These are phyloP conservation scores for Cytospora paraplurivora DNA, from an alignment of 2,329 filamentous ascomycete species.

Conservation along the genomic window DNA sequence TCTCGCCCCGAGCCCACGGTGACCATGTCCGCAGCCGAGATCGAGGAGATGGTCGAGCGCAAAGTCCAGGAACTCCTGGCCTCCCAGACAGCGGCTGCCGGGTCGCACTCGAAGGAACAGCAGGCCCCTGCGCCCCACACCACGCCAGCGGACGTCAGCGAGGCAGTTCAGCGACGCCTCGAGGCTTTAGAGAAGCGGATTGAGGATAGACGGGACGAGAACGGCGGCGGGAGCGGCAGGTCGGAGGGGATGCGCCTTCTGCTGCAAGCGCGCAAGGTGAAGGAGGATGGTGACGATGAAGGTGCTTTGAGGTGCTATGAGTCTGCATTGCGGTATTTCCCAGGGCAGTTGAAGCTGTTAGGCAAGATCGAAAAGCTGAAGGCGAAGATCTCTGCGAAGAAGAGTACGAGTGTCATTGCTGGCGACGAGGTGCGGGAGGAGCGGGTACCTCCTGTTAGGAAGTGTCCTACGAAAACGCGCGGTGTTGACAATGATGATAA, in stretches of 20 bases:
- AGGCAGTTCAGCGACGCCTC: constrained; percentile 77
- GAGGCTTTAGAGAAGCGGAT: constrained; percentile 87
- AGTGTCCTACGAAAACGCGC: constrained; percentile 35
- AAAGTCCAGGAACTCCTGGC: constrained; percentile 90
- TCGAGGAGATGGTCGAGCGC: constrained; percentile 89
- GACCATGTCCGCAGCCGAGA: constrained; percentile 69
- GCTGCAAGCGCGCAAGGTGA: constrained; percentile 89
- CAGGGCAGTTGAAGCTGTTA: constrained; percentile 75
- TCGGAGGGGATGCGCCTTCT: constrained; percentile 83
- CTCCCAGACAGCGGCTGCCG: constrained; percentile 63
- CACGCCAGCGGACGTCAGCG: constrained; percentile 58
- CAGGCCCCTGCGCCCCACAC: constrained; percentile 33
- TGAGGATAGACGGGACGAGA: constrained; percentile 57
- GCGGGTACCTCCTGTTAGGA: constrained; percentile 6
- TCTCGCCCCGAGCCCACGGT: constrained; percentile 35
- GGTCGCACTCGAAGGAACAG: constrained; percentile 40
- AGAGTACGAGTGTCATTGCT: constrained; percentile 17
- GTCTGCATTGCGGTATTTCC: constrained; percentile 81
- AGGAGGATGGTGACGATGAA: constrained; percentile 76
- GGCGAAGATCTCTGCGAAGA: constrained; percentile 47
- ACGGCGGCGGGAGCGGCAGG: constrained; percentile 57
- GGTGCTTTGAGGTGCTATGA: constrained; percentile 85
- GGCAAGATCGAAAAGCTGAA: constrained; percentile 68
- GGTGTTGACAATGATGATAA: constrained; percentile 37
- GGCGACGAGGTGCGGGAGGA: neutral